phyloP scores from a whole-genome alignment of 1,284 basidiomycete genomes.

The Tylopilus orsonianus region DNA sequence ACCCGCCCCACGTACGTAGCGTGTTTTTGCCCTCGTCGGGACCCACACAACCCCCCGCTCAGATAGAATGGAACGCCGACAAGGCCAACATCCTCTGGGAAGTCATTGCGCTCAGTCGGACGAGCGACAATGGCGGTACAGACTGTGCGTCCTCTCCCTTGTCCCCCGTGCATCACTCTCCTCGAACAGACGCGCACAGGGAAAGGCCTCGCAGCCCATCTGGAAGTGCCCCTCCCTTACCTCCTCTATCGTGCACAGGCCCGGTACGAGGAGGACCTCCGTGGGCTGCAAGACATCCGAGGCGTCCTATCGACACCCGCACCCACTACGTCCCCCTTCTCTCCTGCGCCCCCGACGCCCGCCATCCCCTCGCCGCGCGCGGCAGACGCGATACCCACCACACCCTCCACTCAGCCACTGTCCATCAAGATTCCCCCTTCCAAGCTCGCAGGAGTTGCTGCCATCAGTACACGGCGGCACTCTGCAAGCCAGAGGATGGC shows the following conservation, averaged over 20 bases:
- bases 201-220: conserved; percentile 76
- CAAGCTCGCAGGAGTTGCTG: conserved; percentile 9
- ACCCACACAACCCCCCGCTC: background rate
- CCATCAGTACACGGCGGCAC: conserved; percentile 23
- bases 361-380: conserved; percentile 26
- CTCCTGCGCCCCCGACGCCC: conserved; percentile 26
- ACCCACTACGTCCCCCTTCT: conserved; percentile 7
- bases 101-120: conserved; percentile 71
- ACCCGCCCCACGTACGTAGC: conserved; percentile 63
- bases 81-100: conserved; percentile 84
- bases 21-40: background rate
- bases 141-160: conserved; percentile 59
- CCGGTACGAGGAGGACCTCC: conserved; percentile 77
- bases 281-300: conserved; percentile 67
- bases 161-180: background rate
- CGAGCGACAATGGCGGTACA: conserved; percentile 58
- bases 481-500: conserved; percentile 41
- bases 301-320: conserved; percentile 44
- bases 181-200: conserved; percentile 42
- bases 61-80: conserved; percentile 80
- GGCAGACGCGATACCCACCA: conserved; percentile 11
- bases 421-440: conserved; percentile 33
- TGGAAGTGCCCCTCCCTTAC: conserved; percentile 77
- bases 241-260: conserved; percentile 76
- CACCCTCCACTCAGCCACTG: conserved; percentile 31